Base-by-base conservation (phyloP, 1,139 yeast genomes). In the Sugiyamaella sp. region DNA sequence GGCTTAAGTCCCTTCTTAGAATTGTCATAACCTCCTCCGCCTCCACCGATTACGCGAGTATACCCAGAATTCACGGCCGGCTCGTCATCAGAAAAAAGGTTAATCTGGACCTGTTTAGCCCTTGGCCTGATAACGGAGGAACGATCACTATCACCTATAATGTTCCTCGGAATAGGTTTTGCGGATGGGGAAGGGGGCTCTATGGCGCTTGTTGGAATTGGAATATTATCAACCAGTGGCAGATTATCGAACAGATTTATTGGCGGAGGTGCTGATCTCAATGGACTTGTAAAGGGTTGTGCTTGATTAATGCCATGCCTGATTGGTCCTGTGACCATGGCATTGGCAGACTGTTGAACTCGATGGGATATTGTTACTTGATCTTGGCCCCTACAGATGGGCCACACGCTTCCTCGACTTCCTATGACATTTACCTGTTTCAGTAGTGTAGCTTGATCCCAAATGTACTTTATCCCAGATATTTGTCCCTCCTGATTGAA, bases 391-490 rank as follows among this genome's bases (percentile, higher is more conserved):
- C 50, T 45, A 49, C 55, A 59, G 12, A 66, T 64, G 6, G 70
- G 70, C 69, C 70, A 66, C 33, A 62, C 61, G 33, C 65, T 63
- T 12, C 68, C 70, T 19, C 68, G 57, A 9, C 60, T 37, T 24
- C 70, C 69, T 49, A 66, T 66, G 25, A 66, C 60, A 43, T 61
- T 65, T 39, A 66, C 54, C 57, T 66, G 69, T 52, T 66, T 64
- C 32, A 66, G 60, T 44, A 66, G 54, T 1, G 68, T 55, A n/a
- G 65, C 67, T 57, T 66, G 70, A 53, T 66, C 70, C 70, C 70
- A 66, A 46, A 60, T 55, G 16, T 60, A 54, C 37, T 63, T 53
- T 37, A 66, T 57, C 17, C 59, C 47, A 20, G 56, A 43, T 24
- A 66, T 65, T 29, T 35, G 27, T 9, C 50, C 40, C 4, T 45